Conservation (phyloP, 139 green algal genomes). For the Chlamydomonas applanata region DNA sequence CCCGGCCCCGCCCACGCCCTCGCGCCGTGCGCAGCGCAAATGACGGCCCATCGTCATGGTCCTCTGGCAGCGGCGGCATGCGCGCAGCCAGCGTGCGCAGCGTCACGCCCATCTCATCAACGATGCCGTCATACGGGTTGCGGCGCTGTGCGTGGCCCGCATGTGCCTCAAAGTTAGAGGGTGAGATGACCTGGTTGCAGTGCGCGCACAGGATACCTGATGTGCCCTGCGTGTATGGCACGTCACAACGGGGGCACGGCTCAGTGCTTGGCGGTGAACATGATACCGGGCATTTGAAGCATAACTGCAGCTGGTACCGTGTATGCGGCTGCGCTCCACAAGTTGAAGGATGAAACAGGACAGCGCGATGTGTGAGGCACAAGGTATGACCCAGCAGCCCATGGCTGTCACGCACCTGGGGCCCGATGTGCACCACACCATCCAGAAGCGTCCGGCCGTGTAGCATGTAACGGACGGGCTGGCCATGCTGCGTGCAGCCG, state of each 20-base stretch:
- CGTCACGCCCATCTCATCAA: slow-evolving; percentile 55
- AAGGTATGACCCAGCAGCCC: no score
- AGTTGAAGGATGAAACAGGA: no score
- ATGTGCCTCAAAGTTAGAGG: slow-evolving; percentile 84
- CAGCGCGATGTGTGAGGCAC: no score
- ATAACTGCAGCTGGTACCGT: no score
- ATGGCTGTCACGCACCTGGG: neutral
- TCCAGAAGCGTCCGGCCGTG: slow-evolving; percentile 59
- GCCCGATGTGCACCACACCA: slow-evolving; percentile 50
- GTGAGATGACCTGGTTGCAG: slow-evolving; percentile 77
- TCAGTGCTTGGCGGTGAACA: neutral
- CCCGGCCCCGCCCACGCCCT: neutral
- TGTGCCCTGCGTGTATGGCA: slow-evolving; percentile 12
- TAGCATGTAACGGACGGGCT: slow-evolving; percentile 39
- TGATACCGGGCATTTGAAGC: no score
- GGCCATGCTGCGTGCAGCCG: slow-evolving; percentile 23
- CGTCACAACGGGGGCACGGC: slow-evolving; percentile 8
- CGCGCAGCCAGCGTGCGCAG: slow-evolving; percentile 51
- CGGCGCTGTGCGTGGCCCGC: slow-evolving; percentile 58
- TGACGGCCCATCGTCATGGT: neutral
- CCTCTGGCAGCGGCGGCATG: slow-evolving; percentile 28
- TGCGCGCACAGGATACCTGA: slow-evolving; percentile 82
- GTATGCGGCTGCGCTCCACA: no score
- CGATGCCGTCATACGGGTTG: slow-evolving; percentile 82
- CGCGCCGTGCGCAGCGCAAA: neutral